Conservation (phyloP, 1,284 basidiomycete genomes). For the Sporisorium exsertum region DNA sequence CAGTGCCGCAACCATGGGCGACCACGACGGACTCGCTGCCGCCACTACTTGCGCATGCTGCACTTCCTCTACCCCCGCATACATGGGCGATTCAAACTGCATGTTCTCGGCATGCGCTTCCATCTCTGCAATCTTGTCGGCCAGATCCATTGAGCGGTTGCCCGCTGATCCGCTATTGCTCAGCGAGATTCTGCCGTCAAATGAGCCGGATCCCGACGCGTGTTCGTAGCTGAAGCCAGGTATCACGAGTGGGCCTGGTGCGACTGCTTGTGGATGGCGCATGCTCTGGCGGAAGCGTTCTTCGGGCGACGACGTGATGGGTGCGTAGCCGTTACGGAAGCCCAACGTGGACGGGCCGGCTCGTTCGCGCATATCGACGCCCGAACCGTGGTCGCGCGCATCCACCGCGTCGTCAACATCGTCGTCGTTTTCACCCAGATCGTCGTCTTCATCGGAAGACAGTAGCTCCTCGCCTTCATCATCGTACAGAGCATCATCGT, state of each 20-base stretch:
- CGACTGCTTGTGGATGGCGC: conserved; percentile 34
- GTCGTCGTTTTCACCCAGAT: conserved; percentile 8
- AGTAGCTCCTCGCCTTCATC: conserved; percentile 37
- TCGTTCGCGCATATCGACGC: conserved; percentile 51
- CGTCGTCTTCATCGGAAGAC: conserved; percentile 31
- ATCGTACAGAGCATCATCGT: conserved; percentile 37
- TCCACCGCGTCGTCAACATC: conserved; percentile 7
- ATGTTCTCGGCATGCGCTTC: conserved; percentile 54
- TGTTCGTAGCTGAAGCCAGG: conserved; percentile 20
- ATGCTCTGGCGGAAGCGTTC: conserved; percentile 48
- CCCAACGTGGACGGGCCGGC: conserved; percentile 44
- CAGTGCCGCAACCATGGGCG: conserved; percentile 21
- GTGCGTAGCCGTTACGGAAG: conserved; percentile 51
- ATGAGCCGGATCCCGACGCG: conserved; percentile 30
- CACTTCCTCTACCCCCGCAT: conserved; percentile 8
- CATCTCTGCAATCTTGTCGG: conserved; percentile 57
- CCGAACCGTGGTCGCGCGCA: conserved; percentile 15
- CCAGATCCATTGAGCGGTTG: conserved; percentile 41
- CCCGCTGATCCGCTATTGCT: conserved; percentile 38
- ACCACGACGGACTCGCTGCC: conserved; percentile 20
- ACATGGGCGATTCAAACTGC: conserved; percentile 38
- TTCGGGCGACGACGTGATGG: conserved; percentile 41
- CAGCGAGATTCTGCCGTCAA: conserved; percentile 29
- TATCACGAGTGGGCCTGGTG: conserved; percentile 24
- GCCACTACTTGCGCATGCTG: neutral